Percentiles rank a stretch among this genome's conserved stretches.
phyloP scores from a whole-genome alignment of 2,329 filamentous ascomycete species.

The Thielaviopsis euricoi region DNA sequence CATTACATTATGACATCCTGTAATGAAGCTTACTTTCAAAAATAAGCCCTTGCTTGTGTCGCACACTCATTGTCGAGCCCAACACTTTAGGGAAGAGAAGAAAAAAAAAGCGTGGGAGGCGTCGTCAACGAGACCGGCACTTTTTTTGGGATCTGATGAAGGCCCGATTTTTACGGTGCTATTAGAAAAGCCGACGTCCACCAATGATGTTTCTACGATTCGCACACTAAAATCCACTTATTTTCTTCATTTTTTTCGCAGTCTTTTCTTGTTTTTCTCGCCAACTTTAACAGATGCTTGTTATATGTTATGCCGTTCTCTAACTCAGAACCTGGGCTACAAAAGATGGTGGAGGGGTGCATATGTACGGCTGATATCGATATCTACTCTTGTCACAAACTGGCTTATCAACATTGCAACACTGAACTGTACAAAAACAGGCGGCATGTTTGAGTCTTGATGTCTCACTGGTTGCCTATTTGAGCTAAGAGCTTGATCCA shows the following conservation, averaged over 20 bases:
- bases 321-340: background rate
- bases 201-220: background rate
- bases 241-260: background rate
- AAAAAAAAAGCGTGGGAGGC: too few species aligned
- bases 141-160: background rate
- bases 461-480: conserved; percentile 31
- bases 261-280: background rate
- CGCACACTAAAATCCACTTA: background rate
- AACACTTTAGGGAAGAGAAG: too few species aligned
- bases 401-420: background rate
- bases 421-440: background rate
- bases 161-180: background rate
- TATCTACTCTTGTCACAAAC: too few species aligned
- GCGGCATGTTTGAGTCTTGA: conserved; percentile 32
- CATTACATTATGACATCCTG: too few species aligned
- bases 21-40: too few species aligned
- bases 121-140: background rate
- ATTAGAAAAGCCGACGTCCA: background rate
- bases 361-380: background rate
- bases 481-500: background rate
- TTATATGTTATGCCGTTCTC: background rate
- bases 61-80: too few species aligned
- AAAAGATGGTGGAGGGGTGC: background rate
- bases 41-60: too few species aligned
- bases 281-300: too few species aligned